Conservation (phyloP, 768 basidiomycete genomes). For the Lactifluus volemus region DNA sequence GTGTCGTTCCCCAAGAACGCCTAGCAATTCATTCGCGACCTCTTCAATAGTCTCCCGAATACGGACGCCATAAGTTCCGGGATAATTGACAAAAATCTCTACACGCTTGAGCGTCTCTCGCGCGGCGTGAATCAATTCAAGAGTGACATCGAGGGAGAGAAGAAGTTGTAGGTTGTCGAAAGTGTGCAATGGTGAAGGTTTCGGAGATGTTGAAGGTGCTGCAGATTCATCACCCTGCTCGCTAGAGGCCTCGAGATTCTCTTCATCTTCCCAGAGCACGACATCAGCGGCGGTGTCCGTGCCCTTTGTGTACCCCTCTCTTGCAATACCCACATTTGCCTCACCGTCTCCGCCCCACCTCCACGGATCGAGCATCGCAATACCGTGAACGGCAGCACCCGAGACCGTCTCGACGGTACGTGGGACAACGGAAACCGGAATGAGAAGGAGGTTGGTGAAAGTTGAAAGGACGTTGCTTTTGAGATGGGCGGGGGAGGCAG, state of each 20-base stretch:
- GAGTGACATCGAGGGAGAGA: conserved; percentile 83
- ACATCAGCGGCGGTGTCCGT: conserved; percentile 8
- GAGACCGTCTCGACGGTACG: conserved; percentile 57
- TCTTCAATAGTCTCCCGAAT: conserved; percentile 94
- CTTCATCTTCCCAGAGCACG: conserved; percentile 17
- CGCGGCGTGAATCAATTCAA: conserved; percentile 89
- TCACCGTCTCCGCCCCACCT: conserved; percentile 55
- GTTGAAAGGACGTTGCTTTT: conserved; percentile 91
- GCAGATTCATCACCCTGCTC: conserved; percentile 14
- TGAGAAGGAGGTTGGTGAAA: conserved; percentile 79
- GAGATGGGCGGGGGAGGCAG: conserved; percentile 65
- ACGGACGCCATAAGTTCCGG: conserved; percentile 76
- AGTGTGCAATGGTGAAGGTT: conserved; percentile 17
- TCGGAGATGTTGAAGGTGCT: conserved; percentile 21
- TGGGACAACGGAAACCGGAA: conserved; percentile 96
- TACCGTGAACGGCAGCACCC: conserved; percentile 72
- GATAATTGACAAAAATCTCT: conserved; percentile 84
- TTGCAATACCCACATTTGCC: conserved; percentile 8
- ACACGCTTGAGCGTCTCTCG: conserved; percentile 88
- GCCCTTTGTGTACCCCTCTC: conserved; percentile 13
- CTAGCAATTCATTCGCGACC: conserved; percentile 77
- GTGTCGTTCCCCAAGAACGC: conserved; percentile 70
- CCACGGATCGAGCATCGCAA: conserved; percentile 85
- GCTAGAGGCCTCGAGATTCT: conserved; percentile 4
- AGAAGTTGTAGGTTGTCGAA: conserved; percentile 70